These are phyloP conservation scores for Sordariomycetes sp. DNA, from an alignment of 2,329 filamentous ascomycete genomes.

Conservation along the genomic window DNA sequence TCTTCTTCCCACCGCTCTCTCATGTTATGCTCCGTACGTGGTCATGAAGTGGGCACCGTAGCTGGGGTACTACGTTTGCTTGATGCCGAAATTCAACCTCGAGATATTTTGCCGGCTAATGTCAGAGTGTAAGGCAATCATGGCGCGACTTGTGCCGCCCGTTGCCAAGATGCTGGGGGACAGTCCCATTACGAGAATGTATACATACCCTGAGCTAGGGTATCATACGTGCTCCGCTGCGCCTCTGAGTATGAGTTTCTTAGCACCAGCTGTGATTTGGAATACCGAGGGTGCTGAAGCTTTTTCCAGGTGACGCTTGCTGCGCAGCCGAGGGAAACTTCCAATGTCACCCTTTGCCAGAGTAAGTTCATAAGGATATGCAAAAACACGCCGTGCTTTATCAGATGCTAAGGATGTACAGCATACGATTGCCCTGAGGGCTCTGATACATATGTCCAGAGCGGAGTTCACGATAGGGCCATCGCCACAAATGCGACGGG, in stretches of 20 bases:
- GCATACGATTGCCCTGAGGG: not conserved
- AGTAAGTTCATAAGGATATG: conserved; percentile 1
- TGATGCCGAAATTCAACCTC: not conserved
- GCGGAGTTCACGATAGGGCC: not conserved
- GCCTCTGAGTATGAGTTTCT: not conserved
- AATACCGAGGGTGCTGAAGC: not conserved
- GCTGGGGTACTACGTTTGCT: conserved; percentile 9
- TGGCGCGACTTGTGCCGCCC: conserved; percentile 1
- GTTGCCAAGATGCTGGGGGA: not conserved
- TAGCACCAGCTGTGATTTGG: not conserved
- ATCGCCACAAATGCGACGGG: not conserved
- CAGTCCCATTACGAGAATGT: not conserved
- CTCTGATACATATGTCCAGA: not conserved
- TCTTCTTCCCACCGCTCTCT: conserved; percentile 14
- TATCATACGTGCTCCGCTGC: conserved; percentile 1
- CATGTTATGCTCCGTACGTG: conserved; percentile 13
- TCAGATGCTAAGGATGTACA: not conserved
- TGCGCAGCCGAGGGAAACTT: not conserved
- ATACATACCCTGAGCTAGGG: not conserved
- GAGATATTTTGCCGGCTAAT: conserved; percentile 1
- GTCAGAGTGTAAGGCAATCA: not conserved
- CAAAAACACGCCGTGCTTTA: no score
- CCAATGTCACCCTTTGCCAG: not conserved
- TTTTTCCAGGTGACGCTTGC: not conserved
- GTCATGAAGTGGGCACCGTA: conserved; percentile 10